Evolutionary conservation across 2,329 filamentous ascomycete species (phyloP), one percentile per base, ranked within the genome.

Genomic region (Emmonsia crescens): DNA sequence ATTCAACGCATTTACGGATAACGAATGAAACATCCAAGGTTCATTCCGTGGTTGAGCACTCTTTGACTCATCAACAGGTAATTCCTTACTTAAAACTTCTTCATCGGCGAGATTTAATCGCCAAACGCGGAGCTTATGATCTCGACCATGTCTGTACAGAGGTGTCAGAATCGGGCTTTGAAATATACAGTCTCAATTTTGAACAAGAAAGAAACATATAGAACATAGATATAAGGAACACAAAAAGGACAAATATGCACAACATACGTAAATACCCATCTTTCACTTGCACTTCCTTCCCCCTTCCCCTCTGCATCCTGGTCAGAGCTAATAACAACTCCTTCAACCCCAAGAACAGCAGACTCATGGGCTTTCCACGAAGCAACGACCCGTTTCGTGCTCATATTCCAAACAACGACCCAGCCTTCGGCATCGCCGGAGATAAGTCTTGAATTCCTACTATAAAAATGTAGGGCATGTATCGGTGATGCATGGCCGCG

Each of bases 391-490:
- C 94, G 83, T 79, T 95, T 92, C 59, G 86, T 89, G 31, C 87
- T 82, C 46, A 96, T 78, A 71, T 89, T 87, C 94, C 94, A 99
- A 27, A 91, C 77, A 6, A 96, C 83, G 40, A 96, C 80, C 81
- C 88, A 96, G 63, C 94, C 94, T 49, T 96, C 89, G 9, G 91
- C 89, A 75, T 99, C 94, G 42, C 89, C 93, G 0, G 91, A 94
- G 14, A 90, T 78, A 5, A 99, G 84, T 40, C 89, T 87, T 62
- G 84, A 81, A 72, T 96, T 96, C 48, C 78, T 74, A 60, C 84
- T 82, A 66, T 90, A 79, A 71, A 97, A 93, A 59, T 82, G 78
- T 3, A 92, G 81, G 24, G 85, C 83, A 71, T 96, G 91, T 56
- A 96, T 86, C 66, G 91, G 86, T 0, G 88, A 82, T 60, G 84